phyloP scores from a whole-genome alignment of 75 land plant genomes.

The Isoetes taiwanensis region DNA sequence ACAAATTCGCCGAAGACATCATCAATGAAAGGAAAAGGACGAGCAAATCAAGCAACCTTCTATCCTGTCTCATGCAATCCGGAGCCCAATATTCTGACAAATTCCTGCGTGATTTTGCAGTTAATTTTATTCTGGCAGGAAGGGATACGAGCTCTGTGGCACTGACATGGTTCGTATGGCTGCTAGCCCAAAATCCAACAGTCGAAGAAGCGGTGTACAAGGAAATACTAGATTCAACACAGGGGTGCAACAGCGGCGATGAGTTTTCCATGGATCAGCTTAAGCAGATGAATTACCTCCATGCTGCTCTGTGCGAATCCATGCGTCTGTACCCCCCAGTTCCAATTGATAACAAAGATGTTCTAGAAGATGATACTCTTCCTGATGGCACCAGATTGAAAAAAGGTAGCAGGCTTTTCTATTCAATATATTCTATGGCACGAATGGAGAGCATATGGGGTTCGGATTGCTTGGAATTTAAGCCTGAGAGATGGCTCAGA shows the following conservation, averaged over 20 bases:
- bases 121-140: slow-evolving; percentile 1
- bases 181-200: background rate
- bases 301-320: too few species aligned
- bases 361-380: slow-evolving; percentile 33
- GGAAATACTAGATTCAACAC: too few species aligned
- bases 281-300: too few species aligned
- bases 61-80: background rate
- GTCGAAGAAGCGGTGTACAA: background rate
- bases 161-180: slow-evolving; percentile 5
- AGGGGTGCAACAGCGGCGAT: too few species aligned
- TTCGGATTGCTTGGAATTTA: slow-evolving; percentile 48
- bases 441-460: slow-evolving; percentile 55
- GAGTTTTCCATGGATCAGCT: too few species aligned
- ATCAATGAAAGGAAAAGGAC: background rate
- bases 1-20: background rate
- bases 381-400: slow-evolving; percentile 62
- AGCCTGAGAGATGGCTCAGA: slow-evolving; percentile 46
- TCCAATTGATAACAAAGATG: slow-evolving; percentile 62
- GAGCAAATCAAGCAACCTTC: background rate
- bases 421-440: slow-evolving; percentile 47
- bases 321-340: too few species aligned
- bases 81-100: slow-evolving; percentile 3
- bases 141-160: background rate
- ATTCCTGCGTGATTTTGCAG: background rate
- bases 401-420: slow-evolving; percentile 41